Evolutionary conservation across 2,329 filamentous ascomycete species (phyloP).

Genomic region (Aspergillus sp.): DNA sequence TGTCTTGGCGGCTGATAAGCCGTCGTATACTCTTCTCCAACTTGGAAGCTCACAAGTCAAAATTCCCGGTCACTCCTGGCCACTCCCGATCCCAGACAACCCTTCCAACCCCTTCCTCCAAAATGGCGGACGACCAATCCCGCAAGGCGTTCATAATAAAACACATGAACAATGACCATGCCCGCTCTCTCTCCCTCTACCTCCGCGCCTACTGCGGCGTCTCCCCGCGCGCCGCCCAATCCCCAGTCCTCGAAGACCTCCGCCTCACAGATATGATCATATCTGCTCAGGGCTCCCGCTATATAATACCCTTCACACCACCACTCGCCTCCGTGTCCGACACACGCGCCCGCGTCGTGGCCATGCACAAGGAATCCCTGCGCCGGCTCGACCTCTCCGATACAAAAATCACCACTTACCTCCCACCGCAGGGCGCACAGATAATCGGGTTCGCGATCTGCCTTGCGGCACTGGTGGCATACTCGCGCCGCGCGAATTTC

Average conservation of each 20-base stretch:
- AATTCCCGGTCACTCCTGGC: too few species aligned
- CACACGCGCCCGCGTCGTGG: slow-evolving; percentile 67
- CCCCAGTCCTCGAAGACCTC: slow-evolving; percentile 66
- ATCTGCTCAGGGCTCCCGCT: slow-evolving; percentile 48
- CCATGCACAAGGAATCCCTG: slow-evolving; percentile 66
- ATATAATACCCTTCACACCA: slow-evolving; percentile 65
- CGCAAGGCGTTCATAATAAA: slow-evolving; percentile 65
- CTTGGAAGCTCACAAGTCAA: too few species aligned
- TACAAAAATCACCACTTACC: slow-evolving; percentile 55
- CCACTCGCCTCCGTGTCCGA: slow-evolving; percentile 69
- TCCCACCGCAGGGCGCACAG: slow-evolving; percentile 53
- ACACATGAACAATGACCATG: slow-evolving; percentile 88
- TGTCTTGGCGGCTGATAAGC: too few species aligned
- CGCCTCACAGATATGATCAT: slow-evolving; percentile 64
- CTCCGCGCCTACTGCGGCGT: slow-evolving; percentile 70
- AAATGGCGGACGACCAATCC: slow-evolving; percentile 19
- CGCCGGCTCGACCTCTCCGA: slow-evolving; percentile 60
- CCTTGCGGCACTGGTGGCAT: slow-evolving; percentile 54
- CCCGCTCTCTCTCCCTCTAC: slow-evolving; percentile 71
- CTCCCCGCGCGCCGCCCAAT: slow-evolving; percentile 55
- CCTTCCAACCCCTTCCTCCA: not conserved
- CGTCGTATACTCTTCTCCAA: too few species aligned
- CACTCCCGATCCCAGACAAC: not conserved
- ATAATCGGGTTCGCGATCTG: slow-evolving; percentile 57
- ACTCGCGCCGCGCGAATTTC: slow-evolving; percentile 53